Percentiles rank a stretch among this genome's conserved stretches.
Evolutionary conservation across 2,329 filamentous ascomycete species (phyloP).

Genomic region (Scedosporium boydii): DNA sequence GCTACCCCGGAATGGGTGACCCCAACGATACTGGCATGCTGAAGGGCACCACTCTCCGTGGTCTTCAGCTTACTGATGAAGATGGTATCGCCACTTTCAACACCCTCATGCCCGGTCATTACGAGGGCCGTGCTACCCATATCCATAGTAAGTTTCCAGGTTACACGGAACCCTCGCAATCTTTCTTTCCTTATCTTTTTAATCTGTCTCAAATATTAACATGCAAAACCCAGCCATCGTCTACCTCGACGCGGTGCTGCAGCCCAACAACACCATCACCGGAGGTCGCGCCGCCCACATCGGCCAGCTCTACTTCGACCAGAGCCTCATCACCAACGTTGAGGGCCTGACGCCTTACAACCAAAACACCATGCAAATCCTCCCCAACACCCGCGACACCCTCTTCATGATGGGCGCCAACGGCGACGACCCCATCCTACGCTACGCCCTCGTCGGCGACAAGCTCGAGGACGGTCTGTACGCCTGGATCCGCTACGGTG

Average conservation of each 20-base stretch:
- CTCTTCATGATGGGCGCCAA: constrained; percentile 27
- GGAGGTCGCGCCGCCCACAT: constrained; percentile 37
- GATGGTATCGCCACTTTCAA: constrained; percentile 33
- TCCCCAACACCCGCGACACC: constrained; percentile 37
- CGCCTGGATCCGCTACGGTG: constrained; percentile 43
- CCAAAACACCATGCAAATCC: constrained; percentile 30
- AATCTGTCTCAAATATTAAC: not conserved
- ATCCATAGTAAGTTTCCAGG: constrained; percentile 33
- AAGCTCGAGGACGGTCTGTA: constrained; percentile 40
- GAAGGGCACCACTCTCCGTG: constrained; percentile 23
- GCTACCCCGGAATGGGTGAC: constrained; percentile 27
- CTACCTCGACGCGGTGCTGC: constrained; percentile 26
- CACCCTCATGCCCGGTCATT: constrained; percentile 34
- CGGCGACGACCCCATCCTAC: constrained; percentile 45
- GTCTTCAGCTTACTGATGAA: constrained; percentile 27
- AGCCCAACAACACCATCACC: constrained; percentile 37
- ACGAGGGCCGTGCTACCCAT: constrained; percentile 33
- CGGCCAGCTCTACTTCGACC: constrained; percentile 51
- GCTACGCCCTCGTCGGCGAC: constrained; percentile 49
- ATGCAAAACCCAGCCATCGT: constrained; percentile 16
- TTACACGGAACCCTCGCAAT: not conserved
- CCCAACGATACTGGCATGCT: constrained; percentile 24
- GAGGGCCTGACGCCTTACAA: constrained; percentile 34
- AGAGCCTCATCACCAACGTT: constrained; percentile 38
- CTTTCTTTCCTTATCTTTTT: not conserved